A percentile compares a stretch with the other conserved stretches of the same genome.
phyloP scores from a whole-genome alignment of 176 grass and related monocot genomes.

The Musa beccarii region DNA sequence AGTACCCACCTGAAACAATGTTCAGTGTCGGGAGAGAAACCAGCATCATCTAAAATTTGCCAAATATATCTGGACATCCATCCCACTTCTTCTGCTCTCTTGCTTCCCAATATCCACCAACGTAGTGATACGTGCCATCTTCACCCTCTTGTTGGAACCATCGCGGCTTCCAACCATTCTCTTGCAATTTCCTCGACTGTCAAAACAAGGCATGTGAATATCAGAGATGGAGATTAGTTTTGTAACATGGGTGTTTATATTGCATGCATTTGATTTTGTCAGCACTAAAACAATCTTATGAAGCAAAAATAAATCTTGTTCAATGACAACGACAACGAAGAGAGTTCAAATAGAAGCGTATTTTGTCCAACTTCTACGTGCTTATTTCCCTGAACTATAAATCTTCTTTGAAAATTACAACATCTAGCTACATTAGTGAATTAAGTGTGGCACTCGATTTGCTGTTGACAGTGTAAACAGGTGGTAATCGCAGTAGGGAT shows the following conservation, averaged over 20 bases:
- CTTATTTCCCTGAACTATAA: neutral
- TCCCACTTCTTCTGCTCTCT: conserved; percentile 44
- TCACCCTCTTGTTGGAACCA: conserved; percentile 37
- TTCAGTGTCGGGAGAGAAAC: neutral
- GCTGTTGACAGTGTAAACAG: neutral
- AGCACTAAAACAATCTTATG: neutral
- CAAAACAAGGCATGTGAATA: neutral
- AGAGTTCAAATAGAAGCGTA: neutral
- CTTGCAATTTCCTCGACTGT: conserved; percentile 60
- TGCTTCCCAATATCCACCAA: conserved; percentile 78
- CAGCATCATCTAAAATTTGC: conserved; percentile 16
- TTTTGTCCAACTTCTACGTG: neutral
- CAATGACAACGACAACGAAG: neutral
- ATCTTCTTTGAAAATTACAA: neutral
- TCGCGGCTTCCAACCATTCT: conserved; percentile 54
- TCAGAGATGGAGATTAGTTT: neutral
- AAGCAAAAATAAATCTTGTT: neutral
- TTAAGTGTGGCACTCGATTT: neutral
- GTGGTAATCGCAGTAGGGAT: neutral
- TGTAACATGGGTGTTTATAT: too few relatives aligned
- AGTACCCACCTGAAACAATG: neutral
- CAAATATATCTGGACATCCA: conserved; percentile 55
- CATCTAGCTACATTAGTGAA: neutral
- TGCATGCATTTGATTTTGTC: neutral
- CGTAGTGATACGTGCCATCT: conserved; percentile 34